Base-by-base conservation (phyloP, 2,329 filamentous ascomycete genomes). In the Cercospora brassicicola region DNA sequence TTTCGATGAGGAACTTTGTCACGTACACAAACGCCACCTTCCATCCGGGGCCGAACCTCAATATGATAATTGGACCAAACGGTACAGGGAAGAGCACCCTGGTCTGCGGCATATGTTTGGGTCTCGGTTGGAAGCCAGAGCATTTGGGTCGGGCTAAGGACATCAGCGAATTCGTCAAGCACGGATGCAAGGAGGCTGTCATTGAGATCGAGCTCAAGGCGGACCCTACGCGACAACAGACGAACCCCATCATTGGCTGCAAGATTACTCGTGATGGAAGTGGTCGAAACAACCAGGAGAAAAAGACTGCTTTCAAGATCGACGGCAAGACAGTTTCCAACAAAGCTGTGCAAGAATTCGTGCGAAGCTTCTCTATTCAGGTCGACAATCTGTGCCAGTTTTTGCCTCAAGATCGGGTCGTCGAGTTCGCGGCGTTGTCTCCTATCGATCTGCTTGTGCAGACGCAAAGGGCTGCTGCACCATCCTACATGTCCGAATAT, bases 21-120 rank as follows among this genome's bases (percentile, higher is more conserved):
- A 99, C 95, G 0, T 99, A 99, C 81, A 93, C 92, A 60, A 89
- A 90, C 63, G 94, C 93, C 65, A 94, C 97, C 72, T 97, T 98
- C 79, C 88, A 90, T 67, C 93, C 93, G 11, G 95, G 95, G 0
- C 94, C 95, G 0, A 94, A 92, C 77, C 81, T 99, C 76, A 99
- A 99, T 78, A 98, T 99, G 94, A 90, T 99, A 63, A 97, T 99
- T 73, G 95, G 95, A 0, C 95, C 95, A n/a, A 99, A 99, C 76
- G 95, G 95, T 36, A 98, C 95, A 0, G 95, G 95, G 65, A 99
- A 99, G 81, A 98, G 94, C 81, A 97, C 95, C 0, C 85, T 99
- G 28, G 94, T 99, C 53, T 99, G 95, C 80, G 95, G 95, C 55
- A 96, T 99, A 73, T 98, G 95, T 76, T 82, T 99, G 13, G 95